Conservation (phyloP, 257 asterid genomes). For the Leptodermis oblonga region DNA sequence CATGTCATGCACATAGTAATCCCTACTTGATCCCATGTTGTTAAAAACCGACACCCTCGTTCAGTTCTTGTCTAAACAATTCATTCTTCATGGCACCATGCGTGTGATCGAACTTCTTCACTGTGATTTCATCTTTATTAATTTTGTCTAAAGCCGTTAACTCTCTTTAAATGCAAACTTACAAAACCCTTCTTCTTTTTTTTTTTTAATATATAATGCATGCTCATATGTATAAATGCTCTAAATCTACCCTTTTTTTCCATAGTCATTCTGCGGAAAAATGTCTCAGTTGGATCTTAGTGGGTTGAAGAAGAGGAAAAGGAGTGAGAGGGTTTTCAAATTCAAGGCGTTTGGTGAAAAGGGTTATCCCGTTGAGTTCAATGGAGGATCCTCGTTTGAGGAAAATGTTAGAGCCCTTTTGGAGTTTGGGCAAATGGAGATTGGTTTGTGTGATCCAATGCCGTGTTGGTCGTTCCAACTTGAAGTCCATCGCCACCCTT, state of each 20-base stretch:
- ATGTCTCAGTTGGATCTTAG: conserved; percentile 60
- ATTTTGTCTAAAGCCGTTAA: conserved; percentile 14
- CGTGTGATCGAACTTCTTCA: conserved; percentile 45
- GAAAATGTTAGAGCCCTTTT: conserved; percentile 64
- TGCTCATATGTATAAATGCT: background rate
- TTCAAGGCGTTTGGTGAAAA: conserved; percentile 75
- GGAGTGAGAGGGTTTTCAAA: conserved; percentile 70
- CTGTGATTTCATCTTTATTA: conserved; percentile 7
- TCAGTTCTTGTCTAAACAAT: conserved; percentile 14
- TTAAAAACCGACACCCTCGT: conserved; percentile 32
- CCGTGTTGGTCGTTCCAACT: conserved; percentile 86
- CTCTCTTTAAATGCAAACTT: conserved; percentile 25
- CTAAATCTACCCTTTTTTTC: background rate
- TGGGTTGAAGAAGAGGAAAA: conserved; percentile 71
- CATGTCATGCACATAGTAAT: conserved; percentile 54
- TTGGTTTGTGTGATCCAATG: conserved; percentile 41
- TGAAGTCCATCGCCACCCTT: conserved; percentile 73
- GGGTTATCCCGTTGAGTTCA: conserved; percentile 68
- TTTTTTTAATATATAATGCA: too few species aligned
- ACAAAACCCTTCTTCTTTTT: too few species aligned
- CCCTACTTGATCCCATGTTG: conserved; percentile 18
- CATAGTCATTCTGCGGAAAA: background rate
- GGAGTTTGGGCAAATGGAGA: conserved; percentile 64
- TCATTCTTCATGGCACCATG: conserved; percentile 53
- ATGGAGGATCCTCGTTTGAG: conserved; percentile 63